Evolutionary conservation across 2,329 filamentous ascomycete genomes (phyloP), one percentile per base, ranked within the genome.

Genomic region (Raffaelea deltoideospora): DNA sequence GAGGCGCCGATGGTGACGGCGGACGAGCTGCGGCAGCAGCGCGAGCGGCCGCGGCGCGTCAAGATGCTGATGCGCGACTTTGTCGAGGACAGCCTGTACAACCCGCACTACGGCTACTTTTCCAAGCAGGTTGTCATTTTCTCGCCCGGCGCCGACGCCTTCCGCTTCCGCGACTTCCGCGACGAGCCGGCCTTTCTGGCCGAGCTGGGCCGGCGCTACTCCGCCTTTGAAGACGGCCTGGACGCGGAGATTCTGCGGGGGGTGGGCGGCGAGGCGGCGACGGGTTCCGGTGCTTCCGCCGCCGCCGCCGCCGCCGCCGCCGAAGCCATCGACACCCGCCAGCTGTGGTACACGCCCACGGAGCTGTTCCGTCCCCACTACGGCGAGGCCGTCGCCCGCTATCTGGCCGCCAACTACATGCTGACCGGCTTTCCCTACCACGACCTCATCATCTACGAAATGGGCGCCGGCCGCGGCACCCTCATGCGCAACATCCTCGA

Each of bases 1-100:
- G 68, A 72, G 50, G 94, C 84, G 51, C 87, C 90, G 1, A 75
- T 79, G 53, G 80, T 98, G 34, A 93, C 86, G 9, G 73, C 85
- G n/a, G 69, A 79, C 45, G 77, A 85, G 43, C 62, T 98, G 46
- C 76, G 79, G 47, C 64, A 59, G 46, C 69, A 81, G 37, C 76
- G 64, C 37, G 79, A 93, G 53, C 67, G 90, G 50, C 90, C 90
- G 31, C 73, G 72, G 51, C 72, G 81, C 55, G 87, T 94, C 47
- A 95, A 94, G 71, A 98, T 98, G 90, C 63, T 95, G 51, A 82
- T 92, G 54, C 73, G 92, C 46, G 92, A 98, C 65, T 98, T 98
- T 53, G 90, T 98, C 53, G 90, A 98, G 57, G 87, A 95, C 61
- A 90, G 84, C 53, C 63, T 95, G 13, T 96, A 96, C 55, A 95